phyloP scores from a whole-genome alignment of 495 filamentous ascomycete genomes.

The Beverwykella pulmonaria region DNA sequence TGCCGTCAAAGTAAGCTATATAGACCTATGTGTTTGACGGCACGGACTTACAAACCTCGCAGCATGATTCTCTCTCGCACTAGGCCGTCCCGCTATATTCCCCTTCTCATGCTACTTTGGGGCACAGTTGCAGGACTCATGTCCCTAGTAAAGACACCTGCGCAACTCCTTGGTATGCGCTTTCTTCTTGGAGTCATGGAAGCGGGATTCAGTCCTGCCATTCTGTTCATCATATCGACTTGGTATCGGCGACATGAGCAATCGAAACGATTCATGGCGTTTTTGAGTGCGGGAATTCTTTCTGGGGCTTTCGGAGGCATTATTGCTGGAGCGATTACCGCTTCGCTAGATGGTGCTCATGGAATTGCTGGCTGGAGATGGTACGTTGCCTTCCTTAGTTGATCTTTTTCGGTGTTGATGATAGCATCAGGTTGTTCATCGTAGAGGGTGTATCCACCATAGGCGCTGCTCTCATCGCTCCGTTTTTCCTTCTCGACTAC shows the following conservation, averaged over 20 bases:
- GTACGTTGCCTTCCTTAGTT: constrained; percentile 25
- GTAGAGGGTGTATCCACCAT: constrained; percentile 50
- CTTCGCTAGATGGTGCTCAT: constrained; percentile 45
- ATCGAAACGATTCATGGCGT: constrained; percentile 55
- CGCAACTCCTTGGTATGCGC: constrained; percentile 49
- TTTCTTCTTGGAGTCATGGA: constrained; percentile 50
- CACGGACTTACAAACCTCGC: not conserved
- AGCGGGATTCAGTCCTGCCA: constrained; percentile 51
- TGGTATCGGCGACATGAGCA: constrained; percentile 59
- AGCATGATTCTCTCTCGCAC: constrained; percentile 20
- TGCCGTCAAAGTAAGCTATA: constrained; percentile 52
- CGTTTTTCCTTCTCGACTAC: constrained; percentile 61
- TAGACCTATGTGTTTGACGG: constrained; percentile 48
- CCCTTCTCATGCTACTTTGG: constrained; percentile 44
- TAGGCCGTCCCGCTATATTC: constrained; percentile 8
- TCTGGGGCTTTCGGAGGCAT: constrained; percentile 58
- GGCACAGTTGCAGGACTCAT: constrained; percentile 47
- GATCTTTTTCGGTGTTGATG: not conserved
- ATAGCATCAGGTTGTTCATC: constrained; percentile 45
- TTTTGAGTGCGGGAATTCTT: constrained; percentile 55
- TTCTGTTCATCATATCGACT: constrained; percentile 53
- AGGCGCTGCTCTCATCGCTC: constrained; percentile 54
- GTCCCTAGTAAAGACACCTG: constrained; percentile 51
- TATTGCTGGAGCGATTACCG: constrained; percentile 52
- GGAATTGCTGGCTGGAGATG: constrained; percentile 52